phyloP scores from a whole-genome alignment of 345 rosid species.

The Rhizophora apiculata region DNA sequence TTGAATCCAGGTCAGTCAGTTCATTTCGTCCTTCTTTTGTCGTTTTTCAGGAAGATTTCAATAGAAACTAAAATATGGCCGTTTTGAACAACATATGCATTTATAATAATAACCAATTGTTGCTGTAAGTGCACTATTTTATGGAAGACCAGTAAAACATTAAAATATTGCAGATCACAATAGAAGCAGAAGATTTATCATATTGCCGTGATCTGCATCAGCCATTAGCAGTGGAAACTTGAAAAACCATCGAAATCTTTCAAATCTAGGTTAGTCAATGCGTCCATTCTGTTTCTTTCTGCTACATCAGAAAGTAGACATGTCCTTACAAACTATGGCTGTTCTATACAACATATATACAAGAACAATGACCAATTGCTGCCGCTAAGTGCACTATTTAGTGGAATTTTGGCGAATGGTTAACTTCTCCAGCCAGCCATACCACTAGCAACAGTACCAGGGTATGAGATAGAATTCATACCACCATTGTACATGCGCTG shows the following conservation, averaged over 20 bases:
- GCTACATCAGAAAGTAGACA: too few relatives aligned
- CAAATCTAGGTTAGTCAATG: constrained; percentile 28
- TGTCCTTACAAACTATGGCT: constrained; percentile 17
- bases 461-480: constrained; percentile 25
- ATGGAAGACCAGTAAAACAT: not conserved
- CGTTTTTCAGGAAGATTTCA: not conserved
- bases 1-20: constrained; percentile 25
- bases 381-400: constrained; percentile 14
- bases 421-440: constrained; percentile 57
- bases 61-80: constrained; percentile 12
- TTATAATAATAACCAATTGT: constrained; percentile 33
- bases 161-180: too few relatives aligned
- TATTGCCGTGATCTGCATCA: not conserved
- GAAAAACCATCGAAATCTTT: constrained; percentile 13
- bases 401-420: constrained; percentile 11
- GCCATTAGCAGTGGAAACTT: constrained; percentile 11
- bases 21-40: too few relatives aligned
- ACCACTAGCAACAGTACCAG: constrained; percentile 29
- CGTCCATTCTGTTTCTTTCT: too few relatives aligned
- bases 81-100: constrained; percentile 35
- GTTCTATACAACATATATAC: constrained; percentile 41
- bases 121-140: constrained; percentile 11
- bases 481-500: constrained; percentile 88
- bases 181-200: too few relatives aligned
- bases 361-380: constrained; percentile 25